A percentile compares a stretch with the other conserved stretches of the same genome.
Conservation (phyloP, 2,329 filamentous ascomycete genomes). For the Apiospora marii region DNA sequence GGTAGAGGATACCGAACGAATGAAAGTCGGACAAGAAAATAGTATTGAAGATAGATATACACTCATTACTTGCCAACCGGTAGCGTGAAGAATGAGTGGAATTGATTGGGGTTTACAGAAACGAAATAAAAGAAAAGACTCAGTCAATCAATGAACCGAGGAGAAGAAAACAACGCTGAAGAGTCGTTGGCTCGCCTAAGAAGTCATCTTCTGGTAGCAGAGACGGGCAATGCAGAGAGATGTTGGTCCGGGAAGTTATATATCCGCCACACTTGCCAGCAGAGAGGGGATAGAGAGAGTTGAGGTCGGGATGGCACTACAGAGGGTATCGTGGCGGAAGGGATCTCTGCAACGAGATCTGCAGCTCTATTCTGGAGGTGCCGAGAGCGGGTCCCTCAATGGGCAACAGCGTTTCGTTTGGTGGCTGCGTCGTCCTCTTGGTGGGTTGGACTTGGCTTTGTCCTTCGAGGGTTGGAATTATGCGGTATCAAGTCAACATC, state of each 20-base stretch:
- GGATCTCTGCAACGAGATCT: slow-evolving; percentile 17
- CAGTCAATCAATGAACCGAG: slow-evolving; percentile 15
- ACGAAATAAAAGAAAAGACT: neutral
- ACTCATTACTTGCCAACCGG: slow-evolving; percentile 16
- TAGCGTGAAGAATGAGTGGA: slow-evolving; percentile 6
- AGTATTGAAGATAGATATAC: neutral
- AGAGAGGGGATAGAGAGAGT: neutral
- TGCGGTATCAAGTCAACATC: slow-evolving; percentile 8
- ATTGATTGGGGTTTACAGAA: neutral
- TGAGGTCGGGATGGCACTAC: no score
- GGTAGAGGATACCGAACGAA: slow-evolving; percentile 12
- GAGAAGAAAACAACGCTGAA: neutral
- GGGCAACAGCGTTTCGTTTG: slow-evolving; percentile 4
- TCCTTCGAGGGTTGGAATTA: neutral
- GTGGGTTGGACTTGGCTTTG: neutral
- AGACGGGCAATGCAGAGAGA: neutral
- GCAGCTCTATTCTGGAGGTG: slow-evolving; percentile 2
- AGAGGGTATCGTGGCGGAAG: slow-evolving; percentile 7
- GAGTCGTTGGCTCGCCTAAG: neutral
- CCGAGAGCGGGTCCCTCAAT: slow-evolving; percentile 14
- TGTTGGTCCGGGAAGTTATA: neutral
- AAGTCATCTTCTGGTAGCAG: neutral
- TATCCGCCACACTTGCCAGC: neutral
- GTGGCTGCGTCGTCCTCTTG: neutral
- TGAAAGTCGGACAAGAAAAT: neutral